Percentiles rank a stretch among this genome's conserved stretches.
Evolutionary conservation across 2,329 filamentous ascomycete species (phyloP).

Genomic region (Cercospora sojina): DNA sequence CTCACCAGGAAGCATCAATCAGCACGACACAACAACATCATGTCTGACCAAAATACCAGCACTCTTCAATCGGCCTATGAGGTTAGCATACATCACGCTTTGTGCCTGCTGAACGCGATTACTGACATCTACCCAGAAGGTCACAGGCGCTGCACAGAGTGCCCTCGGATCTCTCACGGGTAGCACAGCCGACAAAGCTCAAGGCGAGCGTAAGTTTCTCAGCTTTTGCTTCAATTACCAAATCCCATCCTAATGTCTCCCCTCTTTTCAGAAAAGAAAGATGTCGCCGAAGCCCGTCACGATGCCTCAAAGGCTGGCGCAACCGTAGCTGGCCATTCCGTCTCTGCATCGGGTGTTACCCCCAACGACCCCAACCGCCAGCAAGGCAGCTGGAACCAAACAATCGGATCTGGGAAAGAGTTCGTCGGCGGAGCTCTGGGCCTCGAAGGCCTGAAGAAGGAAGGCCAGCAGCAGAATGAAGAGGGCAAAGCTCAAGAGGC

Average conservation of each 20-base stretch:
- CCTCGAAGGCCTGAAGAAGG: slow-evolving; percentile 69
- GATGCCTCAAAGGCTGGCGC: slow-evolving; percentile 71
- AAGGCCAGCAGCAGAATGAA: slow-evolving; percentile 75
- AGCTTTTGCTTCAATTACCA: too few relatives aligned
- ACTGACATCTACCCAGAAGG: slow-evolving; percentile 49
- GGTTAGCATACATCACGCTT: not conserved
- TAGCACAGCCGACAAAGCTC: slow-evolving; percentile 64
- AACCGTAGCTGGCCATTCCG: slow-evolving; percentile 70
- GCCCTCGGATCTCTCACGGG: slow-evolving; percentile 72
- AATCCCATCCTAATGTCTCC: not conserved
- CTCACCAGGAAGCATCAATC: not conserved
- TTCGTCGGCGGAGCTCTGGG: slow-evolving; percentile 72
- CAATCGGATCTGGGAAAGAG: slow-evolving; percentile 82
- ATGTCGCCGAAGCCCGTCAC: slow-evolving; percentile 65
- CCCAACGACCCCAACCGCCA: slow-evolving; percentile 72
- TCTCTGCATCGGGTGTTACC: slow-evolving; percentile 68
- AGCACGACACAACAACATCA: slow-evolving; percentile 2
- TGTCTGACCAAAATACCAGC: slow-evolving; percentile 60
- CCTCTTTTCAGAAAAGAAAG: slow-evolving; percentile 57
- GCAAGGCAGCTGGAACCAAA: slow-evolving; percentile 81
- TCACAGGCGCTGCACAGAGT: slow-evolving; percentile 70
- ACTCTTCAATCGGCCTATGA: slow-evolving; percentile 69
- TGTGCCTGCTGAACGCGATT: not conserved
- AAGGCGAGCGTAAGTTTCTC: slow-evolving; percentile 20
- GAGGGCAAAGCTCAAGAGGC: slow-evolving; percentile 80